Base-by-base conservation (phyloP, 495 filamentous ascomycete species). In the Penicillium turbatum region DNA sequence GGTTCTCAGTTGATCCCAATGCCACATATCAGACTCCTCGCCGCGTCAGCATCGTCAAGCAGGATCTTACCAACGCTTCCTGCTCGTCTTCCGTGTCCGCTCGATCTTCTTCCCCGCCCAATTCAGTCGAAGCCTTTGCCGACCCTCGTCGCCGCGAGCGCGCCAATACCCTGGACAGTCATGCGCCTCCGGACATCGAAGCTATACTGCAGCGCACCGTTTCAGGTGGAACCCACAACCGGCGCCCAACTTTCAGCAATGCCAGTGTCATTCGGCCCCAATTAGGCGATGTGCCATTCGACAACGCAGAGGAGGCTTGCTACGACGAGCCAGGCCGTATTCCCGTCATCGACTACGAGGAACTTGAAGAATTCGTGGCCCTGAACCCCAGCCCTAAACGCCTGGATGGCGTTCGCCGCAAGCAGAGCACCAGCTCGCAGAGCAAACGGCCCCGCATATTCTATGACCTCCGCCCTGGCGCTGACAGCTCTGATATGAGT, bases 101-200 rank as follows among this genome's bases (percentile, higher is more conserved):
- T 32, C 79, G 88, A 24, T 89, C 88, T 2, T 77, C 80, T 0
- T 98, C 95, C 15, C 92, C 91, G 10, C 92, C 93, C 2, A 97
- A 97, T 67, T 98, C 93, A 3, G 93, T 98, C 21, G 92, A 97
- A 68, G 93, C 93, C 13, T 98, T 98, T 68, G 95, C 92, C 3
- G 90, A 93, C 56, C 76, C 69, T 2, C 79, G 82, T 54, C 79
- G 83, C 41, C 81, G 83, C 8, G 89, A 90, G 16, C 79, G 82
- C 40, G 82, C 83, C 31, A 82, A 81, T 31, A 87, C 84, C 2
- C 51, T 84, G 34, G 82, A 80, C 54, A 87, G 84, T 69, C 77
- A 77, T 55, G 74, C 60, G 1, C 68, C 77, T 47, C 82, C 83
- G 5, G 77, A 80, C 30, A 51, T 83, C 15, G 82, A 85, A 37